Evolutionary conservation across 139 green algal genomes (phyloP), one percentile per base, ranked within the genome.

Genomic region (Gonium pectorale): DNA sequence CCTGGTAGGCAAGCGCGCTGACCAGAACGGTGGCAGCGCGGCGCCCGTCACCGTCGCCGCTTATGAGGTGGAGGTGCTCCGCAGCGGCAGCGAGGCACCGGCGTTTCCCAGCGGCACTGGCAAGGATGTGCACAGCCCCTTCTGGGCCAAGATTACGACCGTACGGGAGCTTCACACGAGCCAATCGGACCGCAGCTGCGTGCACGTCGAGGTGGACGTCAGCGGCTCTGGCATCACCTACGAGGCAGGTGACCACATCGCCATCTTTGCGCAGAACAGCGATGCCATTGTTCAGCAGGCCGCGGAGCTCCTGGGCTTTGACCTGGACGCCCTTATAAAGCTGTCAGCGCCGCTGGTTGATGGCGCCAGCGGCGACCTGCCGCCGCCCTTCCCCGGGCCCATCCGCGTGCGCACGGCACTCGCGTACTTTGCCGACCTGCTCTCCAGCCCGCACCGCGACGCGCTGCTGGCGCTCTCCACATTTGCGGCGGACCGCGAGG

Each of bases 131-230:
- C 88, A 93, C 84, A 89, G 81, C 59, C 94, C 90, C 40, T 94
- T 90, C 78, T 89, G 83, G 89, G 93, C 87, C 8, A 74, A 68
- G 3, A 77, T 99, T 1, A 87, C 62, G 3, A 80, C 69, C 0
- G 86, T 95, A 0, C 86, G 89, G 0, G 96, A 99, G 94, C 94
- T 99, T 84, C 96, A 99, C 88, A 86, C 75, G 6, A 67, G 86
- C 26, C 73, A 78, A 5, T 96, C 92, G 4, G 95, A 96, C 35
- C 91, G 97, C 72, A 96, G 90, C 0, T 99, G 97, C 85, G 90
- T 99, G 79, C 97, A 99, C 86, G 95, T 97, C 27, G 97, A 99
- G 93, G 56, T 99, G 56, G 94, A 99, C 60, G 90, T 96, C 1
- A 41, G 43, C 35, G 69, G 74, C 43, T 63, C 67, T 26, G 72